Conservation (phyloP, 2,329 filamentous ascomycete genomes). For the Fusarium incarnatum region DNA sequence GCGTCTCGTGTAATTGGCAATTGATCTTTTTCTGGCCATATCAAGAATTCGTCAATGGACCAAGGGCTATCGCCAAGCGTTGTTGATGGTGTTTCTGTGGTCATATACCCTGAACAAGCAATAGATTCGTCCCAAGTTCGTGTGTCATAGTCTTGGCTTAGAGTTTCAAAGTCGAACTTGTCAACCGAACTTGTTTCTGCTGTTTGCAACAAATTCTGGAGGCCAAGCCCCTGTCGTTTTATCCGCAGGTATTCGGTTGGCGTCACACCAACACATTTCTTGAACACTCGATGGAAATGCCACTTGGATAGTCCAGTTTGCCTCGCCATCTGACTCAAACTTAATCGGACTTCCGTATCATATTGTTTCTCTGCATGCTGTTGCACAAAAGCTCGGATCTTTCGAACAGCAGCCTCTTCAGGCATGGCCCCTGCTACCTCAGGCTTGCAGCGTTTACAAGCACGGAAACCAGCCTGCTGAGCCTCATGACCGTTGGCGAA, state of each 20-base stretch:
- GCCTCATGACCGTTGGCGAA: slow-evolving; percentile 61
- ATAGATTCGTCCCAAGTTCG: slow-evolving; percentile 35
- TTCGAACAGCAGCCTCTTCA: slow-evolving; percentile 58
- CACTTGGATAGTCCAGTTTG: slow-evolving; percentile 65
- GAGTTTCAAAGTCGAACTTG: slow-evolving; percentile 11
- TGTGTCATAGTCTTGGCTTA: slow-evolving; percentile 25
- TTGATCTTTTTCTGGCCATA: slow-evolving; percentile 34
- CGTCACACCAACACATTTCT: slow-evolving; percentile 64
- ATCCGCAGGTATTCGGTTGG: slow-evolving; percentile 51
- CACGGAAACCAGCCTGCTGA: slow-evolving; percentile 60
- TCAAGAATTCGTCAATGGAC: slow-evolving; percentile 41
- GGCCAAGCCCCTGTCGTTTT: slow-evolving; percentile 24
- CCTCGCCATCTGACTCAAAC: slow-evolving; percentile 61
- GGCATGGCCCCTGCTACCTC: slow-evolving; percentile 55
- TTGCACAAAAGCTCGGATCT: slow-evolving; percentile 51
- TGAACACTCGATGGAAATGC: slow-evolving; percentile 70
- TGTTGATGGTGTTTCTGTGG: slow-evolving; percentile 23
- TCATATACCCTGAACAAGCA: slow-evolving; percentile 8
- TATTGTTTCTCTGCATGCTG: slow-evolving; percentile 43
- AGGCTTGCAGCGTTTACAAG: slow-evolving; percentile 69
- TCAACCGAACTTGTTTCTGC: slow-evolving; percentile 28
- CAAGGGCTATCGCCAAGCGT: slow-evolving; percentile 30
- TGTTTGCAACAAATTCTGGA: background rate
- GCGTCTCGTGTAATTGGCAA: background rate
- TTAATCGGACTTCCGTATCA: slow-evolving; percentile 41